Evolutionary conservation across 495 filamentous ascomycete genomes (phyloP).

Genomic region (Sordaria brevicollis): DNA sequence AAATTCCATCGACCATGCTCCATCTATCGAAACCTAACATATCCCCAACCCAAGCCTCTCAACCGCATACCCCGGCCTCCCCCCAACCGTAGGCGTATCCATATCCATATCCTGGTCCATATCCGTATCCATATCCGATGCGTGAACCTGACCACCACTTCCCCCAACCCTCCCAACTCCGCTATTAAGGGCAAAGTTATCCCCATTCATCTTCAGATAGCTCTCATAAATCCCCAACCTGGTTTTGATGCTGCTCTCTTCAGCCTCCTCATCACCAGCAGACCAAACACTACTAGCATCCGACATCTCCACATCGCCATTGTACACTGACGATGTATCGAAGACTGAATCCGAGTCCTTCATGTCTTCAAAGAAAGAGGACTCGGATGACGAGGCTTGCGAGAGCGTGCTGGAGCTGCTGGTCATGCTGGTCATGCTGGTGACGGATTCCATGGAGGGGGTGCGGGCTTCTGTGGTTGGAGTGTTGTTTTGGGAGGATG

Average conservation of each 20-base stretch:
- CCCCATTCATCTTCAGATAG: not conserved
- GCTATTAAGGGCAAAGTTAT: not conserved
- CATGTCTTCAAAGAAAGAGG: too few relatives aligned
- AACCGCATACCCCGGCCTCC: not conserved
- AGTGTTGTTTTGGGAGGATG: not conserved
- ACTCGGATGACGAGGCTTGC: not conserved
- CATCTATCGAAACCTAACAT: constrained; percentile 3
- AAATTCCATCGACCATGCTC: not conserved
- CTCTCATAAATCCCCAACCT: not conserved
- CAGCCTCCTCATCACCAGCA: constrained; percentile 11
- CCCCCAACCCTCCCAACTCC: not conserved
- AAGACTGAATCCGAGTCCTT: not conserved
- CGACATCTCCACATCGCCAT: constrained; percentile 34
- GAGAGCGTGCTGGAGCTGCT: not conserved
- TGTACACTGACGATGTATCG: not conserved
- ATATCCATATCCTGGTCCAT: constrained; percentile 15
- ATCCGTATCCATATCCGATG: constrained; percentile 16
- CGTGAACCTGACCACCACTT: not conserved
- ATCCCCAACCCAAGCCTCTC: constrained; percentile 5
- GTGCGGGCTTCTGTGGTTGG: constrained; percentile 5
- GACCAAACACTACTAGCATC: constrained; percentile 26
- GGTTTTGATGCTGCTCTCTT: not conserved
- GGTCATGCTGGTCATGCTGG: not conserved
- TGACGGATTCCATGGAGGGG: constrained; percentile 7
- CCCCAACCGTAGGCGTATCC: constrained; percentile 23